Conservation (phyloP, 2,329 filamentous ascomycete species). For the Myriosclerotinia scirpicola region DNA sequence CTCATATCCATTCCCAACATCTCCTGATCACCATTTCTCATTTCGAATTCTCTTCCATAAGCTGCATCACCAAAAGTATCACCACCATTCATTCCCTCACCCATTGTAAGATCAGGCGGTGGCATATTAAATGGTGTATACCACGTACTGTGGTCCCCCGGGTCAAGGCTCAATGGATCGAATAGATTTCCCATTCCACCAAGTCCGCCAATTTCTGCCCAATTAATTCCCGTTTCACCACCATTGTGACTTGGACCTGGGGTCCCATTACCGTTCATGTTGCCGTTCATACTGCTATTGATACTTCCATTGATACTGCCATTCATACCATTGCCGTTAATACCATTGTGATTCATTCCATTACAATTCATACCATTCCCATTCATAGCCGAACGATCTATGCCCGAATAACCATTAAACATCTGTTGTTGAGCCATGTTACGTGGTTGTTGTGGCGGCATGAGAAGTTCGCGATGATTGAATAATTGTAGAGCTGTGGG, state of each 20-base stretch:
- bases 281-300: constrained; percentile 30
- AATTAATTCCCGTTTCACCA: constrained; percentile 24
- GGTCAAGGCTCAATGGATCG: constrained; percentile 1
- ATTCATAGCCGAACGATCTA: constrained; percentile 43
- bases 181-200: constrained; percentile 14
- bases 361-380: constrained; percentile 34
- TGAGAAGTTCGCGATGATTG: constrained; percentile 52
- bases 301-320: constrained; percentile 19
- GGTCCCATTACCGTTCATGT: constrained; percentile 10
- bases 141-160: constrained; percentile 63
- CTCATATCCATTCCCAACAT: constrained; percentile 7
- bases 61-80: constrained; percentile 31
- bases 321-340: constrained; percentile 33
- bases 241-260: background rate
- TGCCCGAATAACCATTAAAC: constrained; percentile 67
- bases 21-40: background rate
- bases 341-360: constrained; percentile 23
- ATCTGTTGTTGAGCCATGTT: constrained; percentile 67
- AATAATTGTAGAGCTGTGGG: constrained; percentile 40
- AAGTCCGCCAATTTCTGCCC: constrained; percentile 10
- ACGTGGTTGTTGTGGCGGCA: constrained; percentile 46
- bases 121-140: constrained; percentile 93
- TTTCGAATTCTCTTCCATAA: constrained; percentile 13
- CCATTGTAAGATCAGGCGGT: constrained; percentile 57
- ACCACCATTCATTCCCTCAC: constrained; percentile 43